These are phyloP conservation scores for Botryosphaeria agaves DNA, from an alignment of 2,329 filamentous ascomycete species.

Conservation along the genomic window DNA sequence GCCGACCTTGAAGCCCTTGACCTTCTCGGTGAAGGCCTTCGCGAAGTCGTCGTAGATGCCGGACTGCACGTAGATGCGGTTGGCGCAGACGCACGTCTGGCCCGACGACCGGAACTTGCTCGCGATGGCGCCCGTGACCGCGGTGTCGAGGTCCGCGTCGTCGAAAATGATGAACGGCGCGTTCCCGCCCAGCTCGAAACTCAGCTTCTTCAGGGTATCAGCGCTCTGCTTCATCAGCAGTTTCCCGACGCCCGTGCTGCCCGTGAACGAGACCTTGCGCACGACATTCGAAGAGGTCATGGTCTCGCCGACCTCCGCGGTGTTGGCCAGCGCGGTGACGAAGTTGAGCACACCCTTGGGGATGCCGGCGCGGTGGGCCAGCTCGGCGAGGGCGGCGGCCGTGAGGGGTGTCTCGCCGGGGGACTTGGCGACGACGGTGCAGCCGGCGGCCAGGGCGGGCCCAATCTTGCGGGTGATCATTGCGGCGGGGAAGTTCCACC, in stretches of 20 bases:
- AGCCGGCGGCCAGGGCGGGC: constrained; percentile 76
- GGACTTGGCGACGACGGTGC: constrained; percentile 83
- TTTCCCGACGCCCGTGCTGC: constrained; percentile 46
- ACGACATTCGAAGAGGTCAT: constrained; percentile 62
- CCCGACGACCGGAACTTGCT: constrained; percentile 91
- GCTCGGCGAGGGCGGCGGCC: constrained; percentile 69
- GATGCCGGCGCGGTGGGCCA: constrained; percentile 73
- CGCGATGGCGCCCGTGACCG: constrained; percentile 65
- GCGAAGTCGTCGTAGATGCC: constrained; percentile 65
- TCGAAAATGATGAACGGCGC: constrained; percentile 96
- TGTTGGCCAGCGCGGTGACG: constrained; percentile 65
- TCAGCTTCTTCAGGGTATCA: constrained; percentile 67
- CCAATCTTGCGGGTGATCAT: constrained; percentile 32
- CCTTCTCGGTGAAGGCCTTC: constrained; percentile 50
- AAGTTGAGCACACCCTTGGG: constrained; percentile 85
- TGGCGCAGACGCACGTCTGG: constrained; percentile 75
- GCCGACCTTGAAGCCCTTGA: constrained; percentile 58
- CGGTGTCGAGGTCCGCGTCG: constrained; percentile 74
- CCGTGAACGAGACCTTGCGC: constrained; percentile 89
- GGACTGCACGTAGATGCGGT: constrained; percentile 64
- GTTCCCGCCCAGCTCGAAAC: constrained; percentile 86
- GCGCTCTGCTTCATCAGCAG: constrained; percentile 85
- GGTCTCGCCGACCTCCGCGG: constrained; percentile 55
- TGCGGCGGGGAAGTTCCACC: constrained; percentile 58
- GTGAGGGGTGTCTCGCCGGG: constrained; percentile 89